These are phyloP conservation scores for Sclerotinia nivalis DNA, from an alignment of 2,329 filamentous ascomycete genomes.

Conservation along the genomic window DNA sequence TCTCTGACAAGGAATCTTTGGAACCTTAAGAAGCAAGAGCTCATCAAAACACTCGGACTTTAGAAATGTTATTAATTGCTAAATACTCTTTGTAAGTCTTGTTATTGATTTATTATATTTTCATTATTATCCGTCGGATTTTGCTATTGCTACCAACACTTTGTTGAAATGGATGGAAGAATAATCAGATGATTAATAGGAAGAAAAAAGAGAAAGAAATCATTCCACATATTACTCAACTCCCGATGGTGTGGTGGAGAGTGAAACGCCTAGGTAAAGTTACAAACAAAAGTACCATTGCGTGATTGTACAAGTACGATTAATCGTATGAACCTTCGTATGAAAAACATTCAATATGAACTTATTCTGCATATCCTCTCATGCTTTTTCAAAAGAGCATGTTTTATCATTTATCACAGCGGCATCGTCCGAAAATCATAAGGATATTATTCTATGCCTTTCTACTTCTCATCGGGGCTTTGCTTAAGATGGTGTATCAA, in stretches of 20 bases:
- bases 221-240: not conserved
- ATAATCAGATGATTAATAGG: not conserved
- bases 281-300: not conserved
- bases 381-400: not conserved
- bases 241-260: not conserved
- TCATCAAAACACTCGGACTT: not conserved
- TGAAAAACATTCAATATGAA: not conserved
- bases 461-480: not conserved
- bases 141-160: not conserved
- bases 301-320: not conserved
- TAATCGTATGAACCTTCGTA: conserved; percentile 7
- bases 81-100: not conserved
- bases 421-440: not conserved
- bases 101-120: not conserved
- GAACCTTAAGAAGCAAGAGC: not conserved
- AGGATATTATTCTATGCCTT: not conserved
- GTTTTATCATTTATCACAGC: not conserved
- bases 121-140: no score
- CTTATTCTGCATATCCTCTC: not conserved
- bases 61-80: not conserved
- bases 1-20: not conserved
- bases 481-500: no score
- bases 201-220: not conserved
- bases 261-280: not conserved
- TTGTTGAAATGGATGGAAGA: not conserved